These are phyloP conservation scores for Lippia alba DNA, from an alignment of 305 asterid genomes.

Conservation along the genomic window DNA sequence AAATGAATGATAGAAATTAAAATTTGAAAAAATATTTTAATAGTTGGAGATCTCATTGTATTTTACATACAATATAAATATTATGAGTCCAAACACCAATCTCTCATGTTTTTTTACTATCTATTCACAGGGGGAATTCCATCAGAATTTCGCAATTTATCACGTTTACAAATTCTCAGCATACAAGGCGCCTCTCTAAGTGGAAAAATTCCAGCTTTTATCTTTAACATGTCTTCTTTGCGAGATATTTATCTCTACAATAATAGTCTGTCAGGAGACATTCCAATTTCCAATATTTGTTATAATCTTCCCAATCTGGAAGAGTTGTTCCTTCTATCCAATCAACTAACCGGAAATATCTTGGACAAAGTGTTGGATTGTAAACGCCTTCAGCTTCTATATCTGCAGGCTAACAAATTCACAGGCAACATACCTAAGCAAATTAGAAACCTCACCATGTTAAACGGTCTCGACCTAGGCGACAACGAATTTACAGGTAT, in stretches of 20 bases:
- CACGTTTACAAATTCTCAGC: slow-evolving; percentile 38
- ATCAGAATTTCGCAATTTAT: slow-evolving; percentile 38
- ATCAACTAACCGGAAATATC: slow-evolving; percentile 34
- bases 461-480: slow-evolving; percentile 26
- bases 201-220: slow-evolving; percentile 42
- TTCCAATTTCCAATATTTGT: too few species aligned
- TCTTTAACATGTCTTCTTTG: slow-evolving; percentile 54
- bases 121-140: slow-evolving; percentile 45
- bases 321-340: slow-evolving; percentile 31
- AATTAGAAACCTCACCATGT: neutral
- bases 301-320: too few species aligned
- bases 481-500: slow-evolving; percentile 49
- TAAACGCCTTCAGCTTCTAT: slow-evolving; percentile 28
- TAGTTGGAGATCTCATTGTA: too few species aligned
- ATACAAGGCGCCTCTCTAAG: slow-evolving; percentile 33
- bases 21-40: too few species aligned
- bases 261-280: too few species aligned
- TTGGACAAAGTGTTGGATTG: slow-evolving; percentile 31
- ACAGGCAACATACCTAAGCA: slow-evolving; percentile 36
- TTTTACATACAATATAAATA: too few species aligned
- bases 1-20: too few species aligned
- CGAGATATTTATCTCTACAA: neutral
- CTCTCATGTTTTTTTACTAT: slow-evolving; percentile 33
- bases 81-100: slow-evolving; percentile 4
- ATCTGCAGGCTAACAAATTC: slow-evolving; percentile 35